Evolutionary conservation across 768 basidiomycete genomes (phyloP), one percentile per base, ranked within the genome.

Genomic region (Rhizopogon roseolus): DNA sequence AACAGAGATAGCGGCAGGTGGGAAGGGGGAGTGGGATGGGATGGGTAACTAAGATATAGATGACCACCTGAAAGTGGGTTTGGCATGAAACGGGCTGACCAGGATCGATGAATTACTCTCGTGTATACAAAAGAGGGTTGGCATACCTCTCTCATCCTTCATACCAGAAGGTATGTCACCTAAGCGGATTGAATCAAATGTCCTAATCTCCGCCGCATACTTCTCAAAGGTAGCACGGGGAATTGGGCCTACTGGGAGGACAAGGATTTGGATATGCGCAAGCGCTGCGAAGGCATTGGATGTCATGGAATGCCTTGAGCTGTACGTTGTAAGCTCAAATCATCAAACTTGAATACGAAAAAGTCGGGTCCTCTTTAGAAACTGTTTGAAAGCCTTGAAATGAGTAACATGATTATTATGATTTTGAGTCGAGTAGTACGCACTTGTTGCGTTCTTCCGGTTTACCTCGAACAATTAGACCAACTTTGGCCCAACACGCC

Each of bases 191-290:
- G 78, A 74, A 49, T 88, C 83, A 58, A 94, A 85, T 19, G 78
- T 78, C 46, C 84, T 78, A 53, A 98, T 82, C 60, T 93, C 84
- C 32, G 77, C 69, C 5, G 85, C 81, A 76, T 88, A 92, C 57
- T 76, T 78, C 48, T 92, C 84, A 64, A 90, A 97, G 2, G 79
- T 73, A n/a, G 79, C 59, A 40, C 77, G 76, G 1, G 81, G 73
- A 57, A 97, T 89, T 6, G 80, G 70, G 37, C 93, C 92, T 10
- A 98, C 84, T 14, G 96, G 95, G 14, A 97, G 70, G 55, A 98
- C 80, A 17, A 98, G 81, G 45, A 98, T 80, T 54, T 81, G 85
- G 53, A 98, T 76, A 66, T 91, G 90, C 17, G 91, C 93, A 44
- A 96, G 81, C 17, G 90, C 89, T 22, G 85, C 87, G 64, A 92